Percentiles rank a stretch among this genome's conserved stretches.
phyloP scores from a whole-genome alignment of 1,139 yeast genomes.

The Pichia sp. region DNA sequence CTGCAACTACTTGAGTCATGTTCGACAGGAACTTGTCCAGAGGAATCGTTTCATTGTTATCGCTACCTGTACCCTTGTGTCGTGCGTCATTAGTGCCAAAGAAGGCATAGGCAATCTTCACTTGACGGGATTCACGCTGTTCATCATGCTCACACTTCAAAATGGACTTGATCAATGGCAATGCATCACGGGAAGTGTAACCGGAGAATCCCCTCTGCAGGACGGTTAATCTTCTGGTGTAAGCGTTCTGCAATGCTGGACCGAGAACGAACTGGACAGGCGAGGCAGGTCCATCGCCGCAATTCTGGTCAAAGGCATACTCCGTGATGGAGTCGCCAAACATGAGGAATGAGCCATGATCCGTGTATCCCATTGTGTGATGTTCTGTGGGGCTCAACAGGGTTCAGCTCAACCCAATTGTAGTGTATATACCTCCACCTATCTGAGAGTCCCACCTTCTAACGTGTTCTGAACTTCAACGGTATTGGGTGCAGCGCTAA shows the following conservation, averaged over 20 bases:
- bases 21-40: conserved; percentile 43
- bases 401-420: no score
- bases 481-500: no score
- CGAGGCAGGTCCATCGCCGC: conserved; percentile 1
- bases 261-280: conserved; percentile 39
- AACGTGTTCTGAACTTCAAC: no score
- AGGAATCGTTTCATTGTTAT: conserved; percentile 46
- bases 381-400: no score
- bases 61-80: conserved; percentile 20
- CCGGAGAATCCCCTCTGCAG: conserved; percentile 59
- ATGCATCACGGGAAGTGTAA: conserved; percentile 49
- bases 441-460: no score
- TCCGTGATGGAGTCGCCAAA: conserved; percentile 72
- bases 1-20: conserved; percentile 33
- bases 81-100: conserved; percentile 76
- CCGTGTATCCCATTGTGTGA: conserved; percentile 11
- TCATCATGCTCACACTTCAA: conserved; percentile 37
- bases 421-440: no score
- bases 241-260: conserved; percentile 41
- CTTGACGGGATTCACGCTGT: conserved; percentile 24
- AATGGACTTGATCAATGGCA: conserved; percentile 39
- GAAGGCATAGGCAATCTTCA: conserved; percentile 42
- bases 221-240: conserved; percentile 48
- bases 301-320: conserved; percentile 33
- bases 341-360: conserved; percentile 39